phyloP scores from a whole-genome alignment of 169 alveolate genomes.

The Besnoitia besnoiti region DNA sequence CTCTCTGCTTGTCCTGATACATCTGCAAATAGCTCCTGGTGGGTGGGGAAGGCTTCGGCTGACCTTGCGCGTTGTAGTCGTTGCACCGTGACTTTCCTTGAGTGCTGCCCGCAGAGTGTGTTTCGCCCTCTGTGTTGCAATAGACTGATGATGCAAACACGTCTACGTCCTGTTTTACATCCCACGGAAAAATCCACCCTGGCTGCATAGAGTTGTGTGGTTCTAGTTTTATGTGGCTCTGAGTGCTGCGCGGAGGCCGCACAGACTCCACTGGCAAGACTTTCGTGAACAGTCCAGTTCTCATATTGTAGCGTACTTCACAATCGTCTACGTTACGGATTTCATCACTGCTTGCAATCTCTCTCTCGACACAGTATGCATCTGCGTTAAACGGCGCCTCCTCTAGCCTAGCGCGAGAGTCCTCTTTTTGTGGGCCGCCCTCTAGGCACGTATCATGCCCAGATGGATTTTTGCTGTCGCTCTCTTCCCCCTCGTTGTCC shows the following conservation, averaged over 20 bases:
- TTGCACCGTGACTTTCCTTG: not conserved
- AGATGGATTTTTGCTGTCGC: not conserved
- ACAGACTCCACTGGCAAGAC: not conserved
- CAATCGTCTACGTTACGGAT: not conserved
- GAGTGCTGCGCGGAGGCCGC: not conserved
- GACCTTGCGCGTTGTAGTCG: not conserved
- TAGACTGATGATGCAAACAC: conserved; percentile 5
- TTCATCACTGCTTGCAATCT: not conserved
- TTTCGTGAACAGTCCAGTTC: conserved; percentile 18
- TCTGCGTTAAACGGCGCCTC: not conserved
- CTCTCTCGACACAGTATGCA: not conserved
- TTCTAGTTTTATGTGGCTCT: not conserved
- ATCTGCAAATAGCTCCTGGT: not conserved
- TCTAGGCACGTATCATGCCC: not conserved
- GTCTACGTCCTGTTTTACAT: not conserved
- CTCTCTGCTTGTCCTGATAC: not conserved
- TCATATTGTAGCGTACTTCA: conserved; percentile 21
- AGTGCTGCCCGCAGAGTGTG: not conserved
- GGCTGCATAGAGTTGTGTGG: not conserved
- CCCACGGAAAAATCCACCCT: conserved; percentile 34
- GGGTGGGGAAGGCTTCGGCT: not conserved
- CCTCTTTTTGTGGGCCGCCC: not conserved
- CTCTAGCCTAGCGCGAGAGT: not conserved
- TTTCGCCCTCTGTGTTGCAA: not conserved
- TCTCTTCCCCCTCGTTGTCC: not conserved